A percentile compares a stretch with the other conserved stretches of the same genome.
Conservation (phyloP, 305 asterid genomes). For the Rubia tinctorum region DNA sequence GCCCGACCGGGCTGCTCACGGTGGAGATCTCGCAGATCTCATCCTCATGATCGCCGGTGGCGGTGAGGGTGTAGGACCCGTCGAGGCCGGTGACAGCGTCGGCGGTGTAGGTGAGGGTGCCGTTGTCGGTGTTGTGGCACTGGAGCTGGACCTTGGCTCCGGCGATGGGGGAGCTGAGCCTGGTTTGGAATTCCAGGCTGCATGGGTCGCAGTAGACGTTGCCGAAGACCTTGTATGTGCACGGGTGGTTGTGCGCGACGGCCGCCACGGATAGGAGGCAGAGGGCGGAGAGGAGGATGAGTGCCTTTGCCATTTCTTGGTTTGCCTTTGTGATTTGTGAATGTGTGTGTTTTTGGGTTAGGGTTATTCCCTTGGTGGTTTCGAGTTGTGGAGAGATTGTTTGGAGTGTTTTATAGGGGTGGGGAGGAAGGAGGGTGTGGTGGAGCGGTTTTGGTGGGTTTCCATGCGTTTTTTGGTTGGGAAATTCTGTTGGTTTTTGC, state of each 20-base stretch:
- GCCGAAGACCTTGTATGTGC: slow-evolving; percentile 36
- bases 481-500: background rate
- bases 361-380: background rate
- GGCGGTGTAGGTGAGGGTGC: slow-evolving; percentile 21
- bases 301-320: slow-evolving; percentile 39
- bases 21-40: slow-evolving; percentile 46
- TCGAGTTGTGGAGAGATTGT: background rate
- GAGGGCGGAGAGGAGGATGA: slow-evolving; percentile 29
- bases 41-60: slow-evolving; percentile 45
- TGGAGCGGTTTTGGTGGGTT: background rate
- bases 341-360: background rate
- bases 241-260: slow-evolving; percentile 18
- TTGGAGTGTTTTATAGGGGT: slow-evolving; percentile 11
- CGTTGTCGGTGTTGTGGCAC: slow-evolving; percentile 36
- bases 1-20: slow-evolving; percentile 31
- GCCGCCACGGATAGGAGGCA: slow-evolving; percentile 44
- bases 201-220: slow-evolving; percentile 61
- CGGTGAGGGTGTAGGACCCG: slow-evolving; percentile 40
- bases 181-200: slow-evolving; percentile 40
- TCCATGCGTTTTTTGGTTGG: background rate
- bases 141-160: slow-evolving; percentile 44
- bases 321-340: too few species aligned
- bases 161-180: slow-evolving; percentile 25
- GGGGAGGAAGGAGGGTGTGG: background rate
- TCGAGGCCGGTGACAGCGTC: slow-evolving; percentile 26